phyloP scores from a whole-genome alignment of 2,329 filamentous ascomycete species.

The Hypoxylon sp. region DNA sequence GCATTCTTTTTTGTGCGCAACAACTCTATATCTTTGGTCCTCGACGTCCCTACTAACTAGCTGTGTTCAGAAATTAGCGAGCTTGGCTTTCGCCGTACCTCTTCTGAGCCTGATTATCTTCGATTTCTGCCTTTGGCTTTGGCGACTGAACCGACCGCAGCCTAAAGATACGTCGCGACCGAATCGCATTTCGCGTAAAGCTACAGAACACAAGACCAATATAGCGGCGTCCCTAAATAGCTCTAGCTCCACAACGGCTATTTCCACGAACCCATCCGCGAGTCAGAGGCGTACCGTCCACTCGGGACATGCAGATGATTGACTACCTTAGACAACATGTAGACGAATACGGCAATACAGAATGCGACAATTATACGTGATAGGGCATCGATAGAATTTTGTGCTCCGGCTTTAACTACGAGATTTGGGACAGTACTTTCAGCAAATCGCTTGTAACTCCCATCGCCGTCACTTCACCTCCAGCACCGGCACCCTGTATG shows the following conservation, averaged over 20 bases:
- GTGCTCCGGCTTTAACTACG: slow-evolving; percentile 52
- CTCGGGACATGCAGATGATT: slow-evolving; percentile 30
- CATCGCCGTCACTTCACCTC: slow-evolving; percentile 97
- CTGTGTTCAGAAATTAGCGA: slow-evolving; percentile 49
- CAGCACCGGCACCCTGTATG: slow-evolving; percentile 93
- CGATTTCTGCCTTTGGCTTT: slow-evolving; percentile 67
- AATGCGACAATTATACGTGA: slow-evolving; percentile 26
- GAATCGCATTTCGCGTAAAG: slow-evolving; percentile 38
- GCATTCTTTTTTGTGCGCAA: slow-evolving; percentile 53
- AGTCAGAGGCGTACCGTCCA: slow-evolving; percentile 40
- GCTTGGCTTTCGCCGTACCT: slow-evolving; percentile 62
- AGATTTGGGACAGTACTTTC: slow-evolving; percentile 84
- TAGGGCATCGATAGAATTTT: slow-evolving; percentile 31
- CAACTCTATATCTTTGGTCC: neutral
- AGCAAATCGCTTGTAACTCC: slow-evolving; percentile 94
- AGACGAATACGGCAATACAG: slow-evolving; percentile 11
- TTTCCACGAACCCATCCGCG: slow-evolving; percentile 12
- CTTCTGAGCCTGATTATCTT: slow-evolving; percentile 62
- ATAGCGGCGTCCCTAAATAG: slow-evolving; percentile 15
- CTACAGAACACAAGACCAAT: slow-evolving; percentile 28
- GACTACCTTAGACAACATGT: slow-evolving; percentile 9
- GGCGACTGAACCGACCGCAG: slow-evolving; percentile 57
- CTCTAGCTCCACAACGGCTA: slow-evolving; percentile 35
- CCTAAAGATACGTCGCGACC: slow-evolving; percentile 42
- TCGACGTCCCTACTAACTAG: slow-evolving; percentile 26